Base-by-base conservation (phyloP, 331 rosid genomes). In the Ulmus americana region DNA sequence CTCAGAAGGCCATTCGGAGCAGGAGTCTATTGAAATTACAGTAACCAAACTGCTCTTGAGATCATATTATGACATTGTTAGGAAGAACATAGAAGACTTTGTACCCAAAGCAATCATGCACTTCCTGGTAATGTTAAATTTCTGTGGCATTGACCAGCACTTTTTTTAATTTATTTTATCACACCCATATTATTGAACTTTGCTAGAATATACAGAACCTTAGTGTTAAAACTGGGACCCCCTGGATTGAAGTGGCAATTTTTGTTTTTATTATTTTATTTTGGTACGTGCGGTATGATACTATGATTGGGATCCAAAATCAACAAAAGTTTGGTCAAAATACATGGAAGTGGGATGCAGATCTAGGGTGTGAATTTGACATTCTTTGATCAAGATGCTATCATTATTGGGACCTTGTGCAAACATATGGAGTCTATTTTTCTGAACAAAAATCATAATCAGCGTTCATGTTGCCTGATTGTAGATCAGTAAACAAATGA, bases 61-160 rank as follows among this genome's bases (percentile, higher is more conserved):
- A 75, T 94, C 99, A 45, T 94, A 90, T 77, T 90, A 90, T 73
- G 95, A 85, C 74, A 85, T 94, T 53, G 99, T 87, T 67, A 81
- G 95, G 72, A 87, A 85, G 70, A 94, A 87, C 69, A 82, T 87
- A 43, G 91, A 94, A 80, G 99, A 94, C 71, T 65, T 72, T 63
- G 75, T 94, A 49, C 98, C 98, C 39, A 94, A 94, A 83, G 87
- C 95, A 61, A 87, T 94, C 61, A 94, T 94, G 95, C 95, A 94
- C 77, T 94, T 94, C 90, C 71, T 94, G 95, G 99, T 94, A 90
- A 74, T 60, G n/a, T 64, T 40, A 5, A 18, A 41, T 28, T 38
- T 45, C 6, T 56, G 41, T n/a, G 15, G 14, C 22, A 5, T 59
- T 57, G 11, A 39, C 15, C 12, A 10, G 5, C 13, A 18, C 54